Conservation (phyloP, 139 green algal species). For the Trebouxia sp. region DNA sequence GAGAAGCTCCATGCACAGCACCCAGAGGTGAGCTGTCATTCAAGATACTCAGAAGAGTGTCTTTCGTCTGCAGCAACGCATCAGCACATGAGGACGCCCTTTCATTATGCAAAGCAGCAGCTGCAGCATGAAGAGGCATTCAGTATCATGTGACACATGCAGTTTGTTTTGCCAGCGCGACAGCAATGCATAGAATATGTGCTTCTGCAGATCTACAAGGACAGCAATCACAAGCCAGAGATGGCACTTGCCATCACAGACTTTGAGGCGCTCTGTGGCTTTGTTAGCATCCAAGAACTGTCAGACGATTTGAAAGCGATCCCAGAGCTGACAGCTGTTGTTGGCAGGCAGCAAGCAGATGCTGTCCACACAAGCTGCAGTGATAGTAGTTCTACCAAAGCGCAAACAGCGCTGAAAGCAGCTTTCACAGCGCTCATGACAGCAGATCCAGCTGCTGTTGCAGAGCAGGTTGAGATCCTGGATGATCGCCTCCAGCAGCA, state of each 20-base stretch:
- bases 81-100: too few species aligned
- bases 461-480: conserved; percentile 41
- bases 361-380: conserved; percentile 8
- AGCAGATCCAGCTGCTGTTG: background rate
- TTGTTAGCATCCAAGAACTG: conserved; percentile 68
- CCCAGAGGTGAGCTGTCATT: conserved; percentile 69
- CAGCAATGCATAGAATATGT: too few species aligned
- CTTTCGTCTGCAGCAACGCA: too few species aligned
- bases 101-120: too few species aligned
- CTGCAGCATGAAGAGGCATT: too few species aligned
- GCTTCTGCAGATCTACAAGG: conserved; percentile 84
- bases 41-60: too few species aligned
- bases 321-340: conserved; percentile 59
- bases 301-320: conserved; percentile 42
- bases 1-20: conserved; percentile 78
- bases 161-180: too few species aligned
- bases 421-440: conserved; percentile 91
- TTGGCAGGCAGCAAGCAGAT: conserved; percentile 27
- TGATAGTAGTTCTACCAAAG: background rate
- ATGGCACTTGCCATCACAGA: conserved; percentile 92
- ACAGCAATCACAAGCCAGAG: conserved; percentile 99
- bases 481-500: conserved; percentile 52
- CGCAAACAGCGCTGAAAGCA: conserved; percentile 48
- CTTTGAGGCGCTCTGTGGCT: conserved; percentile 95
- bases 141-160: too few species aligned